Percentiles rank a stretch among this genome's conserved stretches.
These are phyloP conservation scores for Apostasia ramifera DNA, from an alignment of 106 monocot species.

Conservation along the genomic window DNA sequence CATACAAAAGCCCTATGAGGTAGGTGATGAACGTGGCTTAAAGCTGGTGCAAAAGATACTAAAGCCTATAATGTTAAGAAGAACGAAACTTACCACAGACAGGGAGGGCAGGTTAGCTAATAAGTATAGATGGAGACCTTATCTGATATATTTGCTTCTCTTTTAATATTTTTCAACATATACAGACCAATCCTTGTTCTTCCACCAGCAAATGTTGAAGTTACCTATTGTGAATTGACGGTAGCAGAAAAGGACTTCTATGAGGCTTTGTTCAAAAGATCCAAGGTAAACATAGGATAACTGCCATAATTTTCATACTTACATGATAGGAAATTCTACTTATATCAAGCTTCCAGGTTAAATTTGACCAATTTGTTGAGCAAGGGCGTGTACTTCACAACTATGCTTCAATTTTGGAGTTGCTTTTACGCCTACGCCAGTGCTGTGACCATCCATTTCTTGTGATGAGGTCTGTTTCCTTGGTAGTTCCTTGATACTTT, in stretches of 20 bases:
- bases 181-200: constrained; percentile 85
- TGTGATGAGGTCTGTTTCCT: constrained; percentile 68
- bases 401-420: constrained; percentile 97
- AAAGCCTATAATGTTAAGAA: constrained; percentile 87
- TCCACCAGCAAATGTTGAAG: constrained; percentile 64
- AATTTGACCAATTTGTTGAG: constrained; percentile 91
- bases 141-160: constrained; percentile 3
- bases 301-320: neutral
- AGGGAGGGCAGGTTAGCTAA: constrained; percentile 58
- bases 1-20: constrained; percentile 91
- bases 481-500: neutral
- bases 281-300: constrained; percentile 46
- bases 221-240: constrained; percentile 75
- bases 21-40: constrained; percentile 81
- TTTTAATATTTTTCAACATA: neutral
- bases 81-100: constrained; percentile 86
- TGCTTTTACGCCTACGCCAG: constrained; percentile 93
- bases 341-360: constrained; percentile 47
- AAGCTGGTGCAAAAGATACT: constrained; percentile 79
- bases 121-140: neutral
- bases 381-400: constrained; percentile 98
- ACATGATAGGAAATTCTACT: neutral
- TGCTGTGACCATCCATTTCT: constrained; percentile 98
- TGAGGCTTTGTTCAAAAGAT: constrained; percentile 86
- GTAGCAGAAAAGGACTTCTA: constrained; percentile 90